A percentile compares a stretch with the other conserved stretches of the same genome.
Evolutionary conservation across 2,329 filamentous ascomycete genomes (phyloP).

Genomic region (Cercospora berteroae): DNA sequence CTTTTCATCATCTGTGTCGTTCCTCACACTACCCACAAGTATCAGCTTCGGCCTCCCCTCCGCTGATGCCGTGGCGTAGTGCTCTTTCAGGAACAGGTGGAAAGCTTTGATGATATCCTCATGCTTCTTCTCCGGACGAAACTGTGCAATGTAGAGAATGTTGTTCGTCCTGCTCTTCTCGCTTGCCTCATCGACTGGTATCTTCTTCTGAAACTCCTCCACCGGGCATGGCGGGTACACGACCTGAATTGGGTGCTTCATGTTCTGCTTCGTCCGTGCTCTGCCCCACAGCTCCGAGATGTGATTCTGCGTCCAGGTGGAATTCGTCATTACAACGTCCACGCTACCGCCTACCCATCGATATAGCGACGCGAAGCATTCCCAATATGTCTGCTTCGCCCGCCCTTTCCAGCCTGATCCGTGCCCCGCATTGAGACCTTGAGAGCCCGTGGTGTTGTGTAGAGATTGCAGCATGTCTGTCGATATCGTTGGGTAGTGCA

Average conservation of each 20-base stretch:
- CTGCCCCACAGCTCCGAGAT: constrained; percentile 75
- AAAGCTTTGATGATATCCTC: constrained; percentile 82
- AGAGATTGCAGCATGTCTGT: constrained; percentile 80
- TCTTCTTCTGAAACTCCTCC: constrained; percentile 70
- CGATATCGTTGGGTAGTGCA: constrained; percentile 97
- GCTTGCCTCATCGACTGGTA: constrained; percentile 67
- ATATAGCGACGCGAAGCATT: constrained; percentile 78
- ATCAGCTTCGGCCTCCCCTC: constrained; percentile 62
- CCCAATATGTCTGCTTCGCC: constrained; percentile 81
- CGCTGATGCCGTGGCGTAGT: constrained; percentile 43
- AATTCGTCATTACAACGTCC: constrained; percentile 97
- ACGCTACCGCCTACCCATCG: constrained; percentile 77
- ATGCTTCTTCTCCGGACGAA: constrained; percentile 97
- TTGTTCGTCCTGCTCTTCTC: constrained; percentile 68
- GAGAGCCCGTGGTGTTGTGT: constrained; percentile 54
- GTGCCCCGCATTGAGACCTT: constrained; percentile 79
- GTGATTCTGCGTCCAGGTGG: constrained; percentile 85
- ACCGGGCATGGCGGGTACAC: constrained; percentile 94
- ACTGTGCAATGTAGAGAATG: constrained; percentile 93
- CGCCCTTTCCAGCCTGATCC: constrained; percentile 69
- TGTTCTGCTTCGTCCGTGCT: constrained; percentile 49
- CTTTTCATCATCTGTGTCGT: constrained; percentile 69
- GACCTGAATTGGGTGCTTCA: constrained; percentile 62
- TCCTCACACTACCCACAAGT: constrained; percentile 87
- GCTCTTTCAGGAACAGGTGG: constrained; percentile 64